Evolutionary conservation across 306 rosid genomes (phyloP).

Genomic region (Ammopiptanthus mongolicus): DNA sequence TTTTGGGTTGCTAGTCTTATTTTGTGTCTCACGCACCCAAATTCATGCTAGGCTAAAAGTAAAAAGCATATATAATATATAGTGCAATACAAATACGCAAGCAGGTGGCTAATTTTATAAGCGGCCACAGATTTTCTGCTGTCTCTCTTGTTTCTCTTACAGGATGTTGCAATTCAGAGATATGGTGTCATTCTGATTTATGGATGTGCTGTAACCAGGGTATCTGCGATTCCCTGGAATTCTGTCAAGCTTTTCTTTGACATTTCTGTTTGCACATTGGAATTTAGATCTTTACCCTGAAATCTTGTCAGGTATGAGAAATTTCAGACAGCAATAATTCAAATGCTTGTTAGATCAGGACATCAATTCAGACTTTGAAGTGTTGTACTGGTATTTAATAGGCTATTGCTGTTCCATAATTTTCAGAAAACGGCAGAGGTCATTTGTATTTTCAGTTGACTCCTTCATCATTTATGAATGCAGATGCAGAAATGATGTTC

Average conservation of each 20-base stretch:
- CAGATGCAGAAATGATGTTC: conserved; percentile 28
- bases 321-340: conserved; percentile 37
- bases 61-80: conserved; percentile 34
- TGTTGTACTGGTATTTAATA: conserved; percentile 39
- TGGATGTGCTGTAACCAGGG: conserved; percentile 48
- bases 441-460: conserved; percentile 36
- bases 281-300: conserved; percentile 21
- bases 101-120: conserved; percentile 67
- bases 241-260: conserved; percentile 4
- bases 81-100: conserved; percentile 52
- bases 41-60: conserved; percentile 40
- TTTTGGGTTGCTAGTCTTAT: conserved; percentile 78
- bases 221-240: conserved; percentile 27
- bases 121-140: conserved; percentile 61
- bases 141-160: conserved; percentile 38
- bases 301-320: conserved; percentile 46
- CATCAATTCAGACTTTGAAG: conserved; percentile 32
- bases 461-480: conserved; percentile 24
- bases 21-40: conserved; percentile 37
- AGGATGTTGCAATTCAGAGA: conserved; percentile 49
- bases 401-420: conserved; percentile 39
- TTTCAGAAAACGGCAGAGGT: conserved; percentile 45
- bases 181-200: conserved; percentile 33
- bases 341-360: conserved; percentile 44
- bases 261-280: background rate